A percentile compares a stretch with the other conserved stretches of the same genome.
These are phyloP conservation scores for Haplosporangium sp. DNA, from an alignment of 371 early-diverging fungal genomes.

Conservation along the genomic window DNA sequence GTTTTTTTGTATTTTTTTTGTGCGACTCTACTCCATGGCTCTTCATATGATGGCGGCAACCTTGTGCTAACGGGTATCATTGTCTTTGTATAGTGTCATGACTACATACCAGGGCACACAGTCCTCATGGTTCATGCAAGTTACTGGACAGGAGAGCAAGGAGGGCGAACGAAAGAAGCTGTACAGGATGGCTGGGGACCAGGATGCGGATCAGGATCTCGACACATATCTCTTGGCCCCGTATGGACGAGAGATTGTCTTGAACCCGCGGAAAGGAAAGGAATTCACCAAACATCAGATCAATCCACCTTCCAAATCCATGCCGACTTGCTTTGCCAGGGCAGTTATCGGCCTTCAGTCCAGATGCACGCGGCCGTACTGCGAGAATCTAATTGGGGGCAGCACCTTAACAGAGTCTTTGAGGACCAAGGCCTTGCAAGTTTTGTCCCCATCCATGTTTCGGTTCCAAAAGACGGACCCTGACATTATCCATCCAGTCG, in stretches of 20 bases:
- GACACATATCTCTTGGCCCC: conserved; percentile 40
- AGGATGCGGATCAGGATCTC: conserved; percentile 13
- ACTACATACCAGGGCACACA: conserved; percentile 23
- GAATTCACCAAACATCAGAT: conserved; percentile 20
- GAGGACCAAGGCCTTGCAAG: conserved; percentile 21
- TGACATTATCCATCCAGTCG: conserved; percentile 33
- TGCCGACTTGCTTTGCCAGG: conserved; percentile 49
- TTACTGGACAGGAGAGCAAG: conserved; percentile 18
- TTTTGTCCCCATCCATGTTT: conserved; percentile 30
- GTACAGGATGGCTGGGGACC: conserved; percentile 11
- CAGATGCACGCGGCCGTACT: conserved; percentile 46
- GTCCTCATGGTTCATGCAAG: conserved; percentile 53
- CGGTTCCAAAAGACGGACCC: conserved; percentile 43
- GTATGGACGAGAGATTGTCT: conserved; percentile 37
- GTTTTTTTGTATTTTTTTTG: neutral
- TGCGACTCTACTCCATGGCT: neutral
- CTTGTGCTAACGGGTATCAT: neutral
- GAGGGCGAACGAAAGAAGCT: conserved; percentile 22
- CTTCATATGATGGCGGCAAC: neutral
- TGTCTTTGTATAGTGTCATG: conserved; percentile 28
- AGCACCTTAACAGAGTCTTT: conserved; percentile 27
- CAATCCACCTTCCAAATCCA: conserved; percentile 31
- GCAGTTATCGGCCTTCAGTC: conserved; percentile 50
- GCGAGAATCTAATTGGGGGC: conserved; percentile 47
- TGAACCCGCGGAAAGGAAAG: conserved; percentile 8